A percentile compares a stretch with the other conserved stretches of the same genome.
Conservation (phyloP, 352 stramenopile species). For the Phytophthora niederhauseri region DNA sequence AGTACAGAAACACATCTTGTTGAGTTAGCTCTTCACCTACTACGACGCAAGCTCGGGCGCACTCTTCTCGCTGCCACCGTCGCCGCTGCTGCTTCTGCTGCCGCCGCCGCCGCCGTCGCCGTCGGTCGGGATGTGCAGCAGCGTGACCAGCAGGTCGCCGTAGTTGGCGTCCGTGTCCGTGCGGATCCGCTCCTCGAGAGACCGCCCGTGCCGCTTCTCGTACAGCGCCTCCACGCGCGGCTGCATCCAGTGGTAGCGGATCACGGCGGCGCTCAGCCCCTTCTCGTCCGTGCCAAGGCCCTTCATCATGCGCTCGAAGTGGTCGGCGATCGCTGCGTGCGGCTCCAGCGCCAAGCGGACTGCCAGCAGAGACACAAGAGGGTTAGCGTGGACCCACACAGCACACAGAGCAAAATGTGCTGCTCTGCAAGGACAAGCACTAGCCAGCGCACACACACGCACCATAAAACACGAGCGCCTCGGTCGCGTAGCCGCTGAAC, state of each 20-base stretch:
- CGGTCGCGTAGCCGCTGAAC: conserved; percentile 66
- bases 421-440: no score
- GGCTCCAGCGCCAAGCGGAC: conserved; percentile 63
- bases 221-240: conserved; percentile 45
- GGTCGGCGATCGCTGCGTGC: conserved; percentile 48
- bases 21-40: conserved; percentile 14
- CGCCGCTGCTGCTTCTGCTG: neutral
- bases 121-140: conserved; percentile 48
- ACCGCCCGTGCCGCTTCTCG: conserved; percentile 47
- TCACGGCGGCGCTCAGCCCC: conserved; percentile 51
- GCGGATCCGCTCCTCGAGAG: conserved; percentile 58
- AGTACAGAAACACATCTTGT: conserved; percentile 20
- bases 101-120: neutral
- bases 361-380: conserved; percentile 28
- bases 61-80: conserved; percentile 2
- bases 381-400: neutral
- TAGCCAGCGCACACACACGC: conserved; percentile 22
- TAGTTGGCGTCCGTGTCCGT: conserved; percentile 67
- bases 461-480: conserved; percentile 72
- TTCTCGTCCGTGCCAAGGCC: conserved; percentile 64
- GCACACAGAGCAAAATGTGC: neutral
- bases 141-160: conserved; percentile 49
- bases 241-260: conserved; percentile 63
- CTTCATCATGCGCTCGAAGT: conserved; percentile 70
- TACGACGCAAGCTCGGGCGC: conserved; percentile 13